phyloP scores from a whole-genome alignment of 2,329 filamentous ascomycete species.

The Verticillium dahliae region DNA sequence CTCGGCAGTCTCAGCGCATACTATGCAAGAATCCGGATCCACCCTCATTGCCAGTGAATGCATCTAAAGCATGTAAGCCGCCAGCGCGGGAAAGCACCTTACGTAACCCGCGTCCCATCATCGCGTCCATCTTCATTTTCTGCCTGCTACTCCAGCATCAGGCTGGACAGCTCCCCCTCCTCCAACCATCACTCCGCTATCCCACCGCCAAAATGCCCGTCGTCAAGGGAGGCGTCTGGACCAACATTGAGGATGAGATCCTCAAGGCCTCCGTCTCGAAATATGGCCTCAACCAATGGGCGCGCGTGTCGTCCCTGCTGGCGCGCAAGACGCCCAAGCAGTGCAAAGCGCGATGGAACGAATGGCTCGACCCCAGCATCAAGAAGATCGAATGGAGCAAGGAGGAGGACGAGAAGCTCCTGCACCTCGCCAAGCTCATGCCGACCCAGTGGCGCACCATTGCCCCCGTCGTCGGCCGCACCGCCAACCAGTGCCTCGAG shows the following conservation, averaged over 20 bases:
- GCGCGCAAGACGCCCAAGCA: constrained; percentile 98
- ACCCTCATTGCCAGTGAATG: no score
- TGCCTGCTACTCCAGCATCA: neutral
- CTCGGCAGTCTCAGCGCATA: no score
- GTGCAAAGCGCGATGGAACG: constrained; percentile 96
- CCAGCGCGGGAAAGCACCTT: neutral
- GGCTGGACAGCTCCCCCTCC: neutral
- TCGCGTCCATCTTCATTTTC: neutral
- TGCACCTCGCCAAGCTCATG: constrained; percentile 97
- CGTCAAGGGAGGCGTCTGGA: constrained; percentile 71
- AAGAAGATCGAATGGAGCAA: constrained; percentile 99
- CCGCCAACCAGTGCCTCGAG: constrained; percentile 94
- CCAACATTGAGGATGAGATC: constrained; percentile 85
- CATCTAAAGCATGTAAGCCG: no score
- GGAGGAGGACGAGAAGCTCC: constrained; percentile 94
- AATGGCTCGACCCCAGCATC: constrained; percentile 97
- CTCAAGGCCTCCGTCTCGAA: constrained; percentile 93
- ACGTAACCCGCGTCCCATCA: neutral
- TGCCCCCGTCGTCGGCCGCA: constrained; percentile 90
- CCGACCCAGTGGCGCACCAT: constrained; percentile 99
- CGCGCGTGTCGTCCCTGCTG: constrained; percentile 91
- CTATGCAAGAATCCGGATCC: no score
- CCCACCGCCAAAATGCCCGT: constrained; percentile 51
- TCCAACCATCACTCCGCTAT: neutral
- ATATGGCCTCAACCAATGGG: constrained; percentile 96